These are phyloP conservation scores for Phellopilus nigrolimitatus DNA, from an alignment of 1,284 basidiomycete species.

Conservation along the genomic window DNA sequence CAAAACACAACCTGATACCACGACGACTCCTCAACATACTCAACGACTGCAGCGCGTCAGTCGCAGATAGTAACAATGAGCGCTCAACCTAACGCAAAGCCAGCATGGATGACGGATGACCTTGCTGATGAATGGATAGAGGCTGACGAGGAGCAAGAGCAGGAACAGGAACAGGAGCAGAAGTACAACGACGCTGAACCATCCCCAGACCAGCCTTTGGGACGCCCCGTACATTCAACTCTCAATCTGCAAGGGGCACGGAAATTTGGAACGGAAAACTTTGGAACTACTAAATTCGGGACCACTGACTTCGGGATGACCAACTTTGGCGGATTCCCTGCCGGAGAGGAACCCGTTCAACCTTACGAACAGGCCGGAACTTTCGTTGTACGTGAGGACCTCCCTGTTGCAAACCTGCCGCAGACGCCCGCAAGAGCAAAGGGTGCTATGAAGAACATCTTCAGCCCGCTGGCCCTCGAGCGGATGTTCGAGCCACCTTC, in stretches of 20 bases:
- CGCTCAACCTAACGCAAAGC: constrained; percentile 24
- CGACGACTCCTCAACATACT: no score
- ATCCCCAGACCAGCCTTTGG: constrained; percentile 2
- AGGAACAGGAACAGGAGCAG: no score
- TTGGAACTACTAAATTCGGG: no score
- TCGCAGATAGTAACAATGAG: no score
- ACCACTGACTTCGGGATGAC: constrained; percentile 24
- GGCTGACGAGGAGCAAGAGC: constrained; percentile 19
- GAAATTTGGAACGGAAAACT: no score
- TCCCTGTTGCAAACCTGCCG: constrained; percentile 49
- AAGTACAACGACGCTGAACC: background rate
- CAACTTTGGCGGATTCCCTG: constrained; percentile 28
- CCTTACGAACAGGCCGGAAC: constrained; percentile 48
- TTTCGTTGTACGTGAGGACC: constrained; percentile 74
- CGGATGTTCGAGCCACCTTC: constrained; percentile 90
- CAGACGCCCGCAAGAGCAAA: constrained; percentile 65
- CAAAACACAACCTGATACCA: no score
- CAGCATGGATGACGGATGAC: constrained; percentile 77
- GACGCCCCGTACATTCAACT: no score
- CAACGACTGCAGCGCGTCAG: no score
- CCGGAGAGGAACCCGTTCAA: constrained; percentile 19
- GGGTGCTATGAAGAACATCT: constrained; percentile 69
- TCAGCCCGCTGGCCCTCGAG: constrained; percentile 80
- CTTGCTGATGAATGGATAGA: constrained; percentile 78
- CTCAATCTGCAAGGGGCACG: background rate